phyloP scores from a whole-genome alignment of 495 filamentous ascomycete species.

The Penicillium flavigenum region DNA sequence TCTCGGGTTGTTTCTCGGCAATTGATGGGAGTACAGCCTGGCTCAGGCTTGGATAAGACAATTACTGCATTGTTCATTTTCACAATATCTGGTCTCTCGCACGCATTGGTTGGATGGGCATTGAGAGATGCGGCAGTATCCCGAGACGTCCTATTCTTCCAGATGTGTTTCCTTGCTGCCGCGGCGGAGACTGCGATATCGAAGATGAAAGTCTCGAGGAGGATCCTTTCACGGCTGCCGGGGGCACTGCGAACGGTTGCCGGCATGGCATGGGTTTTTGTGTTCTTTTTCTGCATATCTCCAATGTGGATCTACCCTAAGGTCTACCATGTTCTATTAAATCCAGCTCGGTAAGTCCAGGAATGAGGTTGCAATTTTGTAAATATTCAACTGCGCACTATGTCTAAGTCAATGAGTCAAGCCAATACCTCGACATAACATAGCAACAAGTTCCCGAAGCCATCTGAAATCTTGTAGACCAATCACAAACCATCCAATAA shows the following conservation, averaged over 20 bases:
- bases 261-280: neutral
- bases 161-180: neutral
- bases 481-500: neutral
- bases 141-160: neutral
- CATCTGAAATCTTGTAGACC: neutral
- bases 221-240: neutral
- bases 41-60: neutral
- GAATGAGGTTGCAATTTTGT: neutral
- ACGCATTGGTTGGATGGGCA: neutral
- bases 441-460: neutral
- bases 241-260: neutral
- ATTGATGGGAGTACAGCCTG: neutral
- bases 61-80: neutral
- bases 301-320: neutral
- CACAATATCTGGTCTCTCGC: conserved; percentile 3
- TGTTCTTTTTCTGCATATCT: neutral
- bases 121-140: neutral
- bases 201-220: neutral
- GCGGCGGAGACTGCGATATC: neutral
- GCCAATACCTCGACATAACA: neutral
- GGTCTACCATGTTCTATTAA: neutral
- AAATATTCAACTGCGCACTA: neutral
- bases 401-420: neutral
- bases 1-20: neutral
- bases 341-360: neutral